A percentile compares a stretch with the other conserved stretches of the same genome.
phyloP scores from a whole-genome alignment of 2,329 filamentous ascomycete genomes.

The Colletotrichum trifolii region DNA sequence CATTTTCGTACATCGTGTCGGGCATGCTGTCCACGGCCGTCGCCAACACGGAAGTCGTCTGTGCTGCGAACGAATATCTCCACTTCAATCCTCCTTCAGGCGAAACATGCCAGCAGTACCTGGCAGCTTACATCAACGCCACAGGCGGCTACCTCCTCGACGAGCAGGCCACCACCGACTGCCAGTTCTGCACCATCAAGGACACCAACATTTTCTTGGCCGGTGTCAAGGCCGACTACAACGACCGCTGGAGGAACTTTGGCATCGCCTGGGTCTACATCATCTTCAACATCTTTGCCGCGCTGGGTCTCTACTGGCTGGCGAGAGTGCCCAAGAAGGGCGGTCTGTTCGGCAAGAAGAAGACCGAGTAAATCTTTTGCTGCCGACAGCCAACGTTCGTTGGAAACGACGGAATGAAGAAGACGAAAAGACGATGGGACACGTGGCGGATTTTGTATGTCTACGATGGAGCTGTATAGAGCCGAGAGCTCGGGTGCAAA shows the following conservation, averaged over 20 bases:
- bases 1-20: slow-evolving; percentile 83
- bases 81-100: slow-evolving; percentile 70
- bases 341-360: slow-evolving; percentile 44
- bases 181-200: slow-evolving; percentile 65
- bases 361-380: slow-evolving; percentile 42
- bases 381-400: not conserved
- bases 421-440: not conserved
- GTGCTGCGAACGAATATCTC: slow-evolving; percentile 76
- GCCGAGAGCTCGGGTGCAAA: no score
- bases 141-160: slow-evolving; percentile 67
- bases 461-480: no score
- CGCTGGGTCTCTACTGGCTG: slow-evolving; percentile 60
- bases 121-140: slow-evolving; percentile 59
- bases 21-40: slow-evolving; percentile 78
- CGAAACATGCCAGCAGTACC: slow-evolving; percentile 70
- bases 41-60: slow-evolving; percentile 73
- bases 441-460: not conserved
- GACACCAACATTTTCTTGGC: slow-evolving; percentile 65
- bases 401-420: slow-evolving; percentile 8
- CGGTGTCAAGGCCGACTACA: slow-evolving; percentile 62
- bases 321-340: slow-evolving; percentile 57
- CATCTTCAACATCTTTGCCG: slow-evolving; percentile 60
- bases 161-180: slow-evolving; percentile 57
- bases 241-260: slow-evolving; percentile 75
- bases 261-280: slow-evolving; percentile 70